Percentiles rank a stretch among this genome's conserved stretches.
Evolutionary conservation across 2,329 filamentous ascomycete species (phyloP).

Genomic region (Exophiala dermatitidis): DNA sequence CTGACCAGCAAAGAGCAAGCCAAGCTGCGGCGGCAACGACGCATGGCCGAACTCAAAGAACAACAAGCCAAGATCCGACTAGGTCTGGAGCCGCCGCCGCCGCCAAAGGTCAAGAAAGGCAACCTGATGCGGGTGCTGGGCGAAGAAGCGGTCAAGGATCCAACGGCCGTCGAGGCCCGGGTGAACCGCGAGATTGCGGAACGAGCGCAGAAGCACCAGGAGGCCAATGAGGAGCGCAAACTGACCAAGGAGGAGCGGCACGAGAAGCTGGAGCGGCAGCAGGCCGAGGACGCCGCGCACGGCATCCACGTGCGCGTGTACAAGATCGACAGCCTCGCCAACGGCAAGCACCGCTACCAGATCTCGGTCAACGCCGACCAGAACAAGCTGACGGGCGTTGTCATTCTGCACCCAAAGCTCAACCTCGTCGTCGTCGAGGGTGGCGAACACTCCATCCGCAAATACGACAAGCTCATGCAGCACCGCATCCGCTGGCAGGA

Average conservation of each 20-base stretch:
- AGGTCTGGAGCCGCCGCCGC: conserved; percentile 79
- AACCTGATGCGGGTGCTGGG: conserved; percentile 97
- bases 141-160: conserved; percentile 88
- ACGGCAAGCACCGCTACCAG: conserved; percentile 89
- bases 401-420: conserved; percentile 81
- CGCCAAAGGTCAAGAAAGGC: conserved; percentile 92
- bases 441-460: conserved; percentile 70
- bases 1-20: conserved; percentile 85
- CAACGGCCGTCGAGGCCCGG: conserved; percentile 89
- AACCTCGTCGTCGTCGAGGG: conserved; percentile 89
- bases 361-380: conserved; percentile 90
- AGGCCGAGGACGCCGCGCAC: conserved; percentile 79
- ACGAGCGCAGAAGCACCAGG: conserved; percentile 68
- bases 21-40: conserved; percentile 79
- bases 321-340: conserved; percentile 80
- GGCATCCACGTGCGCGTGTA: conserved; percentile 83
- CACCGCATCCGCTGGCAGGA: conserved; percentile 94
- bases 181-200: conserved; percentile 91
- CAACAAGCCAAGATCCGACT: conserved; percentile 92
- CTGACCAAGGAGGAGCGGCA: conserved; percentile 79
- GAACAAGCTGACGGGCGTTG: conserved; percentile 76
- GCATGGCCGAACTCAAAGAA: conserved; percentile 91
- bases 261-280: conserved; percentile 74
- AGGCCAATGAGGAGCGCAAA: conserved; percentile 74
- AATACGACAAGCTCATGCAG: conserved; percentile 88